Evolutionary conservation across 441 rosid genomes (phyloP), one percentile per base, ranked within the genome.

Genomic region (Croton laevigatus): DNA sequence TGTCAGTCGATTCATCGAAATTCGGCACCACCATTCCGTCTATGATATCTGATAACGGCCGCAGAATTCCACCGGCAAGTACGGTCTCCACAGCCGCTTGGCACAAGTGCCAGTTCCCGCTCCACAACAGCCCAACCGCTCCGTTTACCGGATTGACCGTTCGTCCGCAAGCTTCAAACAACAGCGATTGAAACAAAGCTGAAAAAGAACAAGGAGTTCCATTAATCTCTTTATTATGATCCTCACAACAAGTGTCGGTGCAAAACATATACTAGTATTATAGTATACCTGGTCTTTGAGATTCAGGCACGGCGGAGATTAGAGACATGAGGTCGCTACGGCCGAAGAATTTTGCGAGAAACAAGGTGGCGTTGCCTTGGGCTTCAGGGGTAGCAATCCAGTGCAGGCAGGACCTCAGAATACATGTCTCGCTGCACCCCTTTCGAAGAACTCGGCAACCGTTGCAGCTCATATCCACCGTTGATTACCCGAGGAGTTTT

Each of bases 281-380:
- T n/a, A n/a, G n/a, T 6, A 42, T 71, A 85, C 91, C 89, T 6
- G 88, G 83, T 34, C 89, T 88, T 54, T 77, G 83, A 63, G 78
- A 52, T 20, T 78, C 79, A 17, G 87, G 79, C n/a, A 86, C 89
- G 45, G 87, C 87, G 66, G 83, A 76, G 63, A 87, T 81, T 60
- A 84, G 84, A 37, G 86, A 83, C 79, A 85, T 64, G 63, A 87
- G 89, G 53, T 85, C 89, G 22, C 87, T 85, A 0, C 91, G 89
- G 81, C 89, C 91, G 48, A 84, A 87, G 65, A 85, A 87, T 71
- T 87, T 87, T 75, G 91, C 87, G 17, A 87, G 87, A 75, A 87
- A 87, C 66, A 87, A 77, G 32, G 89, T 87, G 46, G 91, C 91
- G 77, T 84, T 77, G 66, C 83, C 88, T 65, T 87, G 91, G 8